Evolutionary conservation across 75 land plant species (phyloP), one percentile per base, ranked within the genome.

Genomic region (Adiantum capillusveneris): DNA sequence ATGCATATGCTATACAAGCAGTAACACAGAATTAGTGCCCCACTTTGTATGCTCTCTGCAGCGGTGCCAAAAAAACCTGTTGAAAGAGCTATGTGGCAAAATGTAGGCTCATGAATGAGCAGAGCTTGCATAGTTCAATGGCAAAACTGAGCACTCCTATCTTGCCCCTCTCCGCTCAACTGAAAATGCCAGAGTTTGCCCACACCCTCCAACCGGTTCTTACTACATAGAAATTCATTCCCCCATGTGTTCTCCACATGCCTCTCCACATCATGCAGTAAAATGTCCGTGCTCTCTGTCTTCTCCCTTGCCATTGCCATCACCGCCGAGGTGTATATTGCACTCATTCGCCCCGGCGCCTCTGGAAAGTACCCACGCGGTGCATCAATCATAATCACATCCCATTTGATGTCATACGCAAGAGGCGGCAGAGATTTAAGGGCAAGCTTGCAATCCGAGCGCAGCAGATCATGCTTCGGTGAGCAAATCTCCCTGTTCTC

Each of bases 321-420:
- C 37, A 87, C 85, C 11, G 82, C 81, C 0, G 92, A 84, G 5
- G 81, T 73, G 73, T 54, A 87, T 22, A 87, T 87, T 39, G 92
- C 88, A 27, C 55, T 67, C 92, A 87, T 87, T 60, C 92, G 28
- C 9, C 92, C 92, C 16, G 92, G 92, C 54, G 84, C 85, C 44
- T 70, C 79, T 16, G 69, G 62, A 58, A 65, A 78, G 68, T 81
- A 87, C 30, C 88, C 88, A 1, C 77, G 44, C n/a, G 92, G 92
- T 12, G 78, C 92, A 55, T 87, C 92, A 56, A 87, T 72, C 92
- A 87, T 84, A 48, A 87, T 81, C 70, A 79, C 63, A 41, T 87
- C 92, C 92, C 92, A 87, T 44, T 79, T 75, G 36, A 44, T 72
- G 7, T 75, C 77, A 56, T 84, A 85, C n/a, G 79, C 67, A 78